Evolutionary conservation across 768 basidiomycete genomes (phyloP).

Genomic region (Agrocybe praecox): DNA sequence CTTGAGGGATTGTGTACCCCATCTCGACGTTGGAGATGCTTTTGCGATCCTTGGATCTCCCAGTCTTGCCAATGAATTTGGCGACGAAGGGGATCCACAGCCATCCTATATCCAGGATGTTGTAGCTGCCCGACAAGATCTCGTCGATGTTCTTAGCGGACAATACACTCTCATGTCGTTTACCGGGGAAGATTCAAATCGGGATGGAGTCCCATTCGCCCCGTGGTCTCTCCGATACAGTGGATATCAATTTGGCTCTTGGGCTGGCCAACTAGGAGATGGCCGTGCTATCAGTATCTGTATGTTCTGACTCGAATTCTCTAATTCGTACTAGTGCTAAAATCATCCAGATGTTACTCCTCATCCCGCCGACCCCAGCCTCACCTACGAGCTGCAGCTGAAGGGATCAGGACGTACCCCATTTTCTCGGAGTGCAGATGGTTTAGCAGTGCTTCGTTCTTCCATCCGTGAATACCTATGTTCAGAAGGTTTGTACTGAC

Average conservation of each 20-base stretch:
- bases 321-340: not conserved
- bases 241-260: conserved; percentile 87
- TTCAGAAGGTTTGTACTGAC: conserved; percentile 67
- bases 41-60: conserved; percentile 68
- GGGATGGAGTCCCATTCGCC: conserved; percentile 42
- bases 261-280: conserved; percentile 96
- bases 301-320: conserved; percentile 23
- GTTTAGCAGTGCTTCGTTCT: conserved; percentile 92
- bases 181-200: conserved; percentile 14
- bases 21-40: conserved; percentile 86
- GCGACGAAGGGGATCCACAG: conserved; percentile 31
- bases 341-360: conserved; percentile 69
- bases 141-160: conserved; percentile 83
- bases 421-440: conserved; percentile 91
- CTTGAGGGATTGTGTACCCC: conserved; percentile 77
- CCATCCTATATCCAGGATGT: conserved; percentile 35
- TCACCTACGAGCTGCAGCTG: conserved; percentile 84
- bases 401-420: conserved; percentile 96
- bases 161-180: conserved; percentile 67
- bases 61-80: conserved; percentile 44
- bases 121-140: conserved; percentile 59
- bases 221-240: conserved; percentile 93
- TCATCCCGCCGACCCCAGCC: conserved; percentile 56
- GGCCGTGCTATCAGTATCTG: conserved; percentile 91
- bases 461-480: conserved; percentile 94